A percentile compares a stretch with the other conserved stretches of the same genome.
Evolutionary conservation across 2,329 filamentous ascomycete genomes (phyloP).

Genomic region (Epichloe uncinata): DNA sequence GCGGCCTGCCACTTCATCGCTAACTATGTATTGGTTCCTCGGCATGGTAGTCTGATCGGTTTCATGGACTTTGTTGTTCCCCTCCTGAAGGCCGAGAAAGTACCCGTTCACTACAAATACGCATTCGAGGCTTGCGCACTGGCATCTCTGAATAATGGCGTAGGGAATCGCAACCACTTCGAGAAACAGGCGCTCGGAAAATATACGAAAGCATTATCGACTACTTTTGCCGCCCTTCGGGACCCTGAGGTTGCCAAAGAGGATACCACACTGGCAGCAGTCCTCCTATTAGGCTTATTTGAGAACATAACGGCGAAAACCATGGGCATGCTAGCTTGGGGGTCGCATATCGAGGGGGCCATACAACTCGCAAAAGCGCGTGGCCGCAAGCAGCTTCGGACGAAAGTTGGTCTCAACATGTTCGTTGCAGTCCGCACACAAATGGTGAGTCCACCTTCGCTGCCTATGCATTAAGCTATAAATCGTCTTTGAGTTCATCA

Average conservation of each 20-base stretch:
- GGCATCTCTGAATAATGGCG: constrained; percentile 41
- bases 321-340: constrained; percentile 44
- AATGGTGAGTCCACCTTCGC: constrained; percentile 30
- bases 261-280: constrained; percentile 46
- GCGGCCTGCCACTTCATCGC: constrained; percentile 47
- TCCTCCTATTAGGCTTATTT: constrained; percentile 46
- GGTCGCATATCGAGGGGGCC: constrained; percentile 49
- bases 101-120: constrained; percentile 34
- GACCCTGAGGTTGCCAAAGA: constrained; percentile 34
- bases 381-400: constrained; percentile 40
- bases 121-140: constrained; percentile 48
- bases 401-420: constrained; percentile 38
- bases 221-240: constrained; percentile 38
- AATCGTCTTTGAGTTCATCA: background rate
- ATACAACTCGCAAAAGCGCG: constrained; percentile 45
- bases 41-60: constrained; percentile 35
- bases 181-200: constrained; percentile 31
- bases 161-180: constrained; percentile 20
- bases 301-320: constrained; percentile 46
- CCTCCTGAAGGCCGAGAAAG: constrained; percentile 32
- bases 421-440: constrained; percentile 48
- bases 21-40: constrained; percentile 45
- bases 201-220: constrained; percentile 41
- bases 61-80: constrained; percentile 48
- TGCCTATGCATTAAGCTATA: background rate